These are phyloP conservation scores for Alectoria sarmentosa DNA, from an alignment of 495 filamentous ascomycete genomes.

Conservation along the genomic window DNA sequence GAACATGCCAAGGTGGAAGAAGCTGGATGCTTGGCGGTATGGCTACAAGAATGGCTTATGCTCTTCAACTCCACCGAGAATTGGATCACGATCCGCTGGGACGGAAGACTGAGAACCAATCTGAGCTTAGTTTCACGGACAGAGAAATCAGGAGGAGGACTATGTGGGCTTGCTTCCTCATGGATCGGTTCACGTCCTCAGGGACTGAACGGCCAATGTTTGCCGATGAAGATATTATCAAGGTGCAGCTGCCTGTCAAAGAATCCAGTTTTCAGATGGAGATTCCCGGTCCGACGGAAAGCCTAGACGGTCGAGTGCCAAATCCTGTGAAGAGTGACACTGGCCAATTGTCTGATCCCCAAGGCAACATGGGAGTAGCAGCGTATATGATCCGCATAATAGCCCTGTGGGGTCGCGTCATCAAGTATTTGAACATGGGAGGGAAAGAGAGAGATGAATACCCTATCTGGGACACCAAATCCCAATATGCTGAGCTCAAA, in stretches of 20 bases:
- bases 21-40: slow-evolving; percentile 95
- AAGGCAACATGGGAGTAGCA: slow-evolving; percentile 87
- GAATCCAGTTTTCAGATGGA: slow-evolving; percentile 88
- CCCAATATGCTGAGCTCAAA: slow-evolving; percentile 63
- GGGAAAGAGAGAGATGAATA: slow-evolving; percentile 73
- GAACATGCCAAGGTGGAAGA: slow-evolving; percentile 90
- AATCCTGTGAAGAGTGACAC: slow-evolving; percentile 56
- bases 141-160: slow-evolving; percentile 85
- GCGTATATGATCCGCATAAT: slow-evolving; percentile 86
- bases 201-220: slow-evolving; percentile 93
- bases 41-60: slow-evolving; percentile 94
- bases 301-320: slow-evolving; percentile 64
- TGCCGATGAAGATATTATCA: slow-evolving; percentile 78
- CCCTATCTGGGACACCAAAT: slow-evolving; percentile 76
- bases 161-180: slow-evolving; percentile 97
- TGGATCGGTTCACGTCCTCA: slow-evolving; percentile 96
- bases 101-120: slow-evolving; percentile 52
- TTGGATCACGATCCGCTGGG: slow-evolving; percentile 74
- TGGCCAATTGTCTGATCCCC: slow-evolving; percentile 58
- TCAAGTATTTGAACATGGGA: slow-evolving; percentile 85
- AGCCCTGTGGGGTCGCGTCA: slow-evolving; percentile 81
- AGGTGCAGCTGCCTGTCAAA: slow-evolving; percentile 84
- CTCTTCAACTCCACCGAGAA: slow-evolving; percentile 88
- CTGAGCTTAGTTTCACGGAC: slow-evolving; percentile 80
- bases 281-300: slow-evolving; percentile 81